Percentiles rank a stretch among this genome's conserved stretches.
Evolutionary conservation across 2,329 filamentous ascomycete species (phyloP).

Genomic region (Elsinoe perseae): DNA sequence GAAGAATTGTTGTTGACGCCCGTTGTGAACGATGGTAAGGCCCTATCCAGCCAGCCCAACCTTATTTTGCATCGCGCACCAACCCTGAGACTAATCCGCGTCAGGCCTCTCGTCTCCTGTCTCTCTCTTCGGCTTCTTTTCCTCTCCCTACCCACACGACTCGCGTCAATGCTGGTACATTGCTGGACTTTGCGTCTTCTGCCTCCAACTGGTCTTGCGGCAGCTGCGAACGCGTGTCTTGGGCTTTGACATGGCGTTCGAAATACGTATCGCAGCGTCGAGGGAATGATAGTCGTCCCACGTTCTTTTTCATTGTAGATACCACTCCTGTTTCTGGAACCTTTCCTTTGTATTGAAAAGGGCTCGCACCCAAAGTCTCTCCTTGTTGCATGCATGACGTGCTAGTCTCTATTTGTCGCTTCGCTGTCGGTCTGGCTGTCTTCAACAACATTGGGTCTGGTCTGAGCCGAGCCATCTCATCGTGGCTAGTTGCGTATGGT

Average conservation of each 20-base stretch:
- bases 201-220: conserved; percentile 5
- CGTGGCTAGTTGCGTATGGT: not conserved
- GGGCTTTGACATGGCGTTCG: not conserved
- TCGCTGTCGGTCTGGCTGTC: not conserved
- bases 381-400: not conserved
- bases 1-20: not conserved
- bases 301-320: not conserved
- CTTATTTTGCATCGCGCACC: not conserved
- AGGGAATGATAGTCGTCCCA: not conserved
- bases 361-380: not conserved
- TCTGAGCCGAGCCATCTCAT: not conserved
- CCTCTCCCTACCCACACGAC: not conserved
- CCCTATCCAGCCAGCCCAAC: not conserved
- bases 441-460: not conserved
- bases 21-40: not conserved
- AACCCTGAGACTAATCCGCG: not conserved
- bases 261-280: not conserved
- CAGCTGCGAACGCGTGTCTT: not conserved
- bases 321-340: not conserved
- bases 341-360: not conserved
- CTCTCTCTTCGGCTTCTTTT: not conserved
- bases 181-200: not conserved
- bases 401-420: not conserved
- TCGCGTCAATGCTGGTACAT: conserved; percentile 14
- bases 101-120: not conserved